Base-by-base conservation (phyloP, 1,139 yeast species). In the Geotrichum citri-aurantii region DNA sequence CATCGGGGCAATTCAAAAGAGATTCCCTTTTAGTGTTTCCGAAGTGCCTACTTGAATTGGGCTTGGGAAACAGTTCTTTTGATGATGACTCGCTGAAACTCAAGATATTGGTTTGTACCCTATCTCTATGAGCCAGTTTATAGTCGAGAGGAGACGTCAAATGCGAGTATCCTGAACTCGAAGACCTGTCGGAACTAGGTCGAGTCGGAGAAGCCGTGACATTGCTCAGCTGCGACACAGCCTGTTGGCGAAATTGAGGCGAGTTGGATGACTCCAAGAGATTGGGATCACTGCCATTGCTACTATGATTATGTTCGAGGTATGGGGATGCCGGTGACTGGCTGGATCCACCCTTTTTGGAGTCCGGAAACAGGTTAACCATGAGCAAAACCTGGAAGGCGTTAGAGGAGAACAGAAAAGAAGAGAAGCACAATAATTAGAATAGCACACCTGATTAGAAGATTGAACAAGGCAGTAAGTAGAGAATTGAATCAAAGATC, bases 131-230 rank as follows among this genome's bases (percentile, higher is more conserved):
- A 6, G 47, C 24, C 12, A 5, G 17, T 50, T 37, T 50, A 33
- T 21, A 50, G 33, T 50, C 53, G 12, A 50, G 31, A 6, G 53
- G 47, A 23, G 52, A 50, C 29, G 48, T 50, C 12, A 17, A 23
- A 14, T 29, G 47, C 12, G 53, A 50, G 23, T 50, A 37, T 12
- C 10, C 19, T 10, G 53, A 37, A 23, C 17, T 31, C 3, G 33
- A 37, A 21, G 53, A 50, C n/a, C 31, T 19, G 33, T 27, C 33
- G 3, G 47, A 37, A n/a, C 19, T 17, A 37, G 44, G 31, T 19
- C 12, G 10, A 37, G 44, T 12, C 23, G 53, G 21, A 29, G 26
- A 37, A 26, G 19, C 17, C 10, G 53, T 21, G 37, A 44, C n/a
- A n/a, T 37, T 50, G 33, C 53, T 50, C 11, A 23, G 53, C 21